A percentile compares a stretch with the other conserved stretches of the same genome.
Conservation (phyloP, 148 eudicot species). For the Talinum fruticosum region DNA sequence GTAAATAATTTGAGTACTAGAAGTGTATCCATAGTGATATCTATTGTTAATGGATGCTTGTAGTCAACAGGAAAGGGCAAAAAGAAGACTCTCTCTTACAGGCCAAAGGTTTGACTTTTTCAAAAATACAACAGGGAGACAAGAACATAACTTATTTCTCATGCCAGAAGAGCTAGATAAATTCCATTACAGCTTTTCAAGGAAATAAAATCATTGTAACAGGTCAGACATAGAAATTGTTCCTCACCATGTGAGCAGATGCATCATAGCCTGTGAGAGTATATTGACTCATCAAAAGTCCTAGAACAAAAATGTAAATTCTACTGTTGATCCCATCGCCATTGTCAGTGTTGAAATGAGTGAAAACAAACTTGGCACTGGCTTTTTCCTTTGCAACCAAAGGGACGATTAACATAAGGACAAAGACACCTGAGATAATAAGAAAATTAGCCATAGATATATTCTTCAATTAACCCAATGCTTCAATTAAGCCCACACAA, state of each 20-base stretch:
- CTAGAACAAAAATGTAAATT: slow-evolving; percentile 76
- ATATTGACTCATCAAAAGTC: slow-evolving; percentile 95
- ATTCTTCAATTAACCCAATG: neutral
- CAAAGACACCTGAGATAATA: slow-evolving; percentile 65
- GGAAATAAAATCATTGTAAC: neutral
- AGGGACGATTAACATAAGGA: slow-evolving; percentile 85
- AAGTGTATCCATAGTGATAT: too few species aligned
- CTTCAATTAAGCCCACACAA: neutral
- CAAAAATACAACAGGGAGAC: neutral
- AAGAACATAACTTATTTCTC: neutral
- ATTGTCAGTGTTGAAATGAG: slow-evolving; percentile 81
- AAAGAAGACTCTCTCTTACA: too few species aligned
- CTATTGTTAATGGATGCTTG: too few species aligned
- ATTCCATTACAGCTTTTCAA: neutral
- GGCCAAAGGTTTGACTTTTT: too few species aligned
- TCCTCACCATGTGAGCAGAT: slow-evolving; percentile 90
- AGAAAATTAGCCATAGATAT: neutral
- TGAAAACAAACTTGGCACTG: slow-evolving; percentile 80
- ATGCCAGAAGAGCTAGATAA: neutral
- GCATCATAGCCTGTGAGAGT: slow-evolving; percentile 89
- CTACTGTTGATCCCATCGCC: slow-evolving; percentile 54
- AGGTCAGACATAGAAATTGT: slow-evolving; percentile 6
- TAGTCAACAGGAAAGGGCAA: too few species aligned
- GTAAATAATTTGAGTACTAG: neutral
- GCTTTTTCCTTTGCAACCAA: slow-evolving; percentile 70